Conservation (phyloP, 1,139 yeast genomes). For the Yamadazyma buinensis region DNA sequence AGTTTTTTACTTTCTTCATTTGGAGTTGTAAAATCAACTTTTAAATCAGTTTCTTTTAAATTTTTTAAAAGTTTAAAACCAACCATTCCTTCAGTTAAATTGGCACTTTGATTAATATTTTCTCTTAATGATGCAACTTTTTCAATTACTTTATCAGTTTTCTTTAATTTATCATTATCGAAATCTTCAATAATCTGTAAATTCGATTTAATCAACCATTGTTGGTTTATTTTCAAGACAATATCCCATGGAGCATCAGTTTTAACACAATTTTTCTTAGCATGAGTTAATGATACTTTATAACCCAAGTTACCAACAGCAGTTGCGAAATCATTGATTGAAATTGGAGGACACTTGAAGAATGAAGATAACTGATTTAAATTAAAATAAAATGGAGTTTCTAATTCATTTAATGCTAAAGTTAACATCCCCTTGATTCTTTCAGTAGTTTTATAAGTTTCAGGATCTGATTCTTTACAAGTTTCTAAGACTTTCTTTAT, state of each 20-base stretch:
- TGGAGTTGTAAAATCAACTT: conserved; percentile 43
- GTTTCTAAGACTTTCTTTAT: conserved; percentile 58
- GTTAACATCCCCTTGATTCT: conserved; percentile 92
- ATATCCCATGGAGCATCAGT: conserved; percentile 86
- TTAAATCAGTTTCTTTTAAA: conserved; percentile 20
- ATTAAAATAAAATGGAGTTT: conserved; percentile 75
- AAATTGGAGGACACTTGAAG: conserved; percentile 79
- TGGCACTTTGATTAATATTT: conserved; percentile 30
- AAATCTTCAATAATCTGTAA: conserved; percentile 27
- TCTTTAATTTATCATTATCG: conserved; percentile 11
- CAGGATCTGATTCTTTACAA: conserved; percentile 45
- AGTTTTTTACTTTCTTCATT: conserved; percentile 56
- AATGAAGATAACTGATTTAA: conserved; percentile 74
- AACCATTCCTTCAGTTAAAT: conserved; percentile 40
- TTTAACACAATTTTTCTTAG: conserved; percentile 79
- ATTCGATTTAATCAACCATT: conserved; percentile 55
- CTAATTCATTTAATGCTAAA: conserved; percentile 69
- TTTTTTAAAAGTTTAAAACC: conserved; percentile 61
- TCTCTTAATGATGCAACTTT: conserved; percentile 24
- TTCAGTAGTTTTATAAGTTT: conserved; percentile 69
- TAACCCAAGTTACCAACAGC: conserved; percentile 88
- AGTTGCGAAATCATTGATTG: conserved; percentile 64
- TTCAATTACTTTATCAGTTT: conserved; percentile 29
- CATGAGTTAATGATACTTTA: conserved; percentile 81
- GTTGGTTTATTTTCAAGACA: conserved; percentile 67